Evolutionary conservation across 768 basidiomycete species (phyloP), one percentile per base, ranked within the genome.

Genomic region (Mycena alexandri): DNA sequence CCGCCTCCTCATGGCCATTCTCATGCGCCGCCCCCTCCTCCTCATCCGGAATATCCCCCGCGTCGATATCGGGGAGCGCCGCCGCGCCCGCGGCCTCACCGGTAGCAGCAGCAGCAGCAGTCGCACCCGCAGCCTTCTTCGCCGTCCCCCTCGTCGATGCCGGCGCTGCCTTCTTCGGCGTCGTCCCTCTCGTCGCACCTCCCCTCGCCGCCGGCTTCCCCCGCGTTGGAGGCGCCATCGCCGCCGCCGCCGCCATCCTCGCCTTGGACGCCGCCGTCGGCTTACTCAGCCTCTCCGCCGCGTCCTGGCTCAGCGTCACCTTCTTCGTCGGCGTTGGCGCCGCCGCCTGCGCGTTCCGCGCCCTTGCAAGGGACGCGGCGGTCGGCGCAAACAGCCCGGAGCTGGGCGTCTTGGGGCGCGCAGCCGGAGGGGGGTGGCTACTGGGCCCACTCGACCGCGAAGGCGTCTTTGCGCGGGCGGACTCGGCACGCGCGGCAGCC

Each of bases 181-280:
- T 53, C 51, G 76, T 53, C 46, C 76, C 71, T 59, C 77, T 72
- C 25, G 75, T 78, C 10, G 79, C 71, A 7, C 74, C 79, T 48
- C 79, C 78, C 36, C 79, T 73, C 34, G 72, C 59, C 9, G 76
- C 59, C 13, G 77, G 68, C 58, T 79, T 80, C 36, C 71, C 22
- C 60, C 77, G 61, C 38, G 78, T 76, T 7, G 75, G 56, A 38
- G 78, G 74, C 33, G 76, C 68, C 22, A 80, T 71, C 51, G 80
- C 75, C 12, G 76, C 65, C 13, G 83, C 67, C n/a, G 81, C 68
- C 11, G 80, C 75, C 5, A 74, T 75, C 19, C 89, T 85, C 22
- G 86, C 86, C 74, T 87, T 90, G 24, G 88, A 88, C 29, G 93
- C 90, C 12, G 92, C 92, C 1, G 93, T 94, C n/a, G 93, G 93